Base-by-base conservation (phyloP, 2,329 filamentous ascomycete genomes). In the Alternaria conjuncta region DNA sequence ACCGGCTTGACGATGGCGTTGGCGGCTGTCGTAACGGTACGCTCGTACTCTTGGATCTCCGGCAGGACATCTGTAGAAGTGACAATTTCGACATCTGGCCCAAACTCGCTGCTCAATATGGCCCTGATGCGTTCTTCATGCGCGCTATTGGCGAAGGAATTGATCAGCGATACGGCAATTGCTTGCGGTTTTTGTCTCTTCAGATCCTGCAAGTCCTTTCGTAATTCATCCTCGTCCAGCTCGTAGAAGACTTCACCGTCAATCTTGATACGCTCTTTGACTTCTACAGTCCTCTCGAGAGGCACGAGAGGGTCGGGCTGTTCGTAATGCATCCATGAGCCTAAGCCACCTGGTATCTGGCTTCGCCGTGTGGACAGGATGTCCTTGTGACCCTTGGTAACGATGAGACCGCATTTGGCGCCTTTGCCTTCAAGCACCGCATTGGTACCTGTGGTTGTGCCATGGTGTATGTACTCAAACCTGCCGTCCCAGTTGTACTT, bases 281-380 rank as follows among this genome's bases (percentile, higher is more conserved):
- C 83, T 68, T 85, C 79, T 1, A 85, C 79, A 0, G 84, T 84
- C 2, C 81, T 72, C 68, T 86, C 84, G 3, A 85, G 74, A 1
- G 84, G 83, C 4, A 85, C 83, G 13, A 85, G 77, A 1, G 84
- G 84, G 30, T 84, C 79, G 0, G 84, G 84, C 4, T 83, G 82
- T 0, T 79, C 75, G 64, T 79, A 86, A 55, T 83, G 81, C 61
- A 86, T 79, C 84, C 84, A 86, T 11, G 82, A 83, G 2, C 82
- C 84, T 10, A 86, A 71, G 3, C 83, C 83, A 4, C 84, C 84
- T 0, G 84, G 84, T n/a, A 86, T 85, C 59, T 86, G 83, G 20
- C 82, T 84, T 25, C 84, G 76, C 9, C 84, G 75, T 11, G 84
- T 74, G 0, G 80, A 80, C 53, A 86, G 73, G 47, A 85, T 80